These are phyloP conservation scores for Paspalum notatum DNA, from an alignment of 176 grass and related monocot genomes.

Conservation along the genomic window DNA sequence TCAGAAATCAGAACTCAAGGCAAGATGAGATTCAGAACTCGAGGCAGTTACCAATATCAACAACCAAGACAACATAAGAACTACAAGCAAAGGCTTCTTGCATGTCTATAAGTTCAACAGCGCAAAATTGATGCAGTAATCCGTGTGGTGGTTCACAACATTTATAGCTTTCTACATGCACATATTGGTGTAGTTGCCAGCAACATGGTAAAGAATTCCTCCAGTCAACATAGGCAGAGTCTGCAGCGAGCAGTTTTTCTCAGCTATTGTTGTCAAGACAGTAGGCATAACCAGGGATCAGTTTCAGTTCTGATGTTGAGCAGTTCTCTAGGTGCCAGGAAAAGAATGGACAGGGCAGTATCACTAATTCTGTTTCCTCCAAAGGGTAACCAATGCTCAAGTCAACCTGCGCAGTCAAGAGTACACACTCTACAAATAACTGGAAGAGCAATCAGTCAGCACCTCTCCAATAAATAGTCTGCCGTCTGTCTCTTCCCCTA, in stretches of 20 bases:
- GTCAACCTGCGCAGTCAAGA: not conserved
- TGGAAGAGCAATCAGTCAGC: slow-evolving; percentile 49
- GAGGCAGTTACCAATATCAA: not conserved
- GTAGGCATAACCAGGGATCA: not conserved
- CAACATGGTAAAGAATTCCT: not conserved
- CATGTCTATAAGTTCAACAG: not conserved
- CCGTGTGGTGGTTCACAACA: not conserved
- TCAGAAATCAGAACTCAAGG: not conserved
- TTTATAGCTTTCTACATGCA: not conserved
- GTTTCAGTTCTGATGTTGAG: not conserved
- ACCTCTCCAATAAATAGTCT: slow-evolving; percentile 81
- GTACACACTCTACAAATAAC: slow-evolving; percentile 35
- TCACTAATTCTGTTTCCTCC: slow-evolving; percentile 7
- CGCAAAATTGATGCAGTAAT: not conserved
- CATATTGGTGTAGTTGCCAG: not conserved
- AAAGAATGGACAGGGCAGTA: not conserved
- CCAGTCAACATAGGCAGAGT: not conserved
- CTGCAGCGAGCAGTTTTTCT: not conserved
- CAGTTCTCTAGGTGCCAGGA: not conserved
- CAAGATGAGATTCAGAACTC: too few relatives aligned
- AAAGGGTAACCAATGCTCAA: not conserved
- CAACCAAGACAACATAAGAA: not conserved
- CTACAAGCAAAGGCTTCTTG: not conserved
- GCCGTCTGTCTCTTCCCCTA: slow-evolving; percentile 87
- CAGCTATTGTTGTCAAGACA: slow-evolving; percentile 17